These are phyloP conservation scores for Colletotrichum zoysiae DNA, from an alignment of 2,329 filamentous ascomycete species.

Conservation along the genomic window DNA sequence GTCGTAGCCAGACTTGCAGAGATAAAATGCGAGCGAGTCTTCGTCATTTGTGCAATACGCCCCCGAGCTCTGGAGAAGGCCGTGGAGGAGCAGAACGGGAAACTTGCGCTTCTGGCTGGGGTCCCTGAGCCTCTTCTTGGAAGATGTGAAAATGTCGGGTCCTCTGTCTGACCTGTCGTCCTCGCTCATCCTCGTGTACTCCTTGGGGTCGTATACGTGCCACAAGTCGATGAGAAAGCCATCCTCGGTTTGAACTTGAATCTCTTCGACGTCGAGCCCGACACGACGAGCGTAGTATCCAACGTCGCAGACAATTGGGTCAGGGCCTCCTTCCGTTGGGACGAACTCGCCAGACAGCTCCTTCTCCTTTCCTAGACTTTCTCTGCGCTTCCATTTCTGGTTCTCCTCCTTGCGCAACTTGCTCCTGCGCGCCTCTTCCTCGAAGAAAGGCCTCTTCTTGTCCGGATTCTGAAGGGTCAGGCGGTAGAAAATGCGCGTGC, in stretches of 20 bases:
- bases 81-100: slow-evolving; percentile 88
- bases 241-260: slow-evolving; percentile 91
- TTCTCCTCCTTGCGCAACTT: slow-evolving; percentile 69
- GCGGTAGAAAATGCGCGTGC: slow-evolving; percentile 63
- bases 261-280: slow-evolving; percentile 86
- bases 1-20: slow-evolving; percentile 92
- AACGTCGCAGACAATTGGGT: slow-evolving; percentile 83
- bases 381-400: slow-evolving; percentile 70
- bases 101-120: slow-evolving; percentile 71
- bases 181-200: slow-evolving; percentile 68
- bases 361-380: slow-evolving; percentile 55
- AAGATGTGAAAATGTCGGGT: slow-evolving; percentile 71
- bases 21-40: slow-evolving; percentile 88
- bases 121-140: slow-evolving; percentile 53
- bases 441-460: slow-evolving; percentile 73
- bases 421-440: slow-evolving; percentile 76
- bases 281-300: slow-evolving; percentile 89
- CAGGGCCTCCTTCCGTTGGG: slow-evolving; percentile 83
- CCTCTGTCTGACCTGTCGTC: slow-evolving; percentile 66
- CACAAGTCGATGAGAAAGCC: slow-evolving; percentile 91
- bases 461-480: slow-evolving; percentile 72
- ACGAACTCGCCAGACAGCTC: slow-evolving; percentile 69
- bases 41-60: slow-evolving; percentile 94
- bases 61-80: slow-evolving; percentile 87
- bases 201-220: slow-evolving; percentile 88